These are phyloP conservation scores for Boletus subluridellus DNA, from an alignment of 1,284 basidiomycete species.

Conservation along the genomic window DNA sequence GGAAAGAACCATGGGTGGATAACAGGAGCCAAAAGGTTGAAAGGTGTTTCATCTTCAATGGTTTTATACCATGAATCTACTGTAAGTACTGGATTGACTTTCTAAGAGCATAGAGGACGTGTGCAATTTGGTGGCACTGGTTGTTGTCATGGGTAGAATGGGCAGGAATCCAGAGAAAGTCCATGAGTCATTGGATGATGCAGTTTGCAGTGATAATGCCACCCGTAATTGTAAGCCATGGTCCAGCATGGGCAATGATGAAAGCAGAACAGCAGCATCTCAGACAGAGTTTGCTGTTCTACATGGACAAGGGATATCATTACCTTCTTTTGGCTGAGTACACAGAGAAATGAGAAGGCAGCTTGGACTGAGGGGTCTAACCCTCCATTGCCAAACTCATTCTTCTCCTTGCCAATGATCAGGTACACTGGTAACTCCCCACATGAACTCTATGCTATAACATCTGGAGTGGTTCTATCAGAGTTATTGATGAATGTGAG, in stretches of 20 bases:
- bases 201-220: slow-evolving; percentile 2
- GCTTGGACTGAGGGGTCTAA: slow-evolving; percentile 19
- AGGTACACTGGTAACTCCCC: not conserved
- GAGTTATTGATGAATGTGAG: not conserved
- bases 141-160: slow-evolving; percentile 3
- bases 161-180: slow-evolving; percentile 19
- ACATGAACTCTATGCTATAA: not conserved
- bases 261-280: slow-evolving; percentile 13
- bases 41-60: not conserved
- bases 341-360: slow-evolving; percentile 4
- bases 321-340: slow-evolving; percentile 3
- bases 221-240: slow-evolving; percentile 21
- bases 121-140: slow-evolving; percentile 5
- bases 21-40: too few relatives aligned
- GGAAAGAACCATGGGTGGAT: slow-evolving; percentile 18
- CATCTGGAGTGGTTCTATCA: not conserved
- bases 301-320: not conserved
- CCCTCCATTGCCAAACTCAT: slow-evolving; percentile 2
- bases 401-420: slow-evolving; percentile 9
- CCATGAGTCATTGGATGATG: slow-evolving; percentile 18
- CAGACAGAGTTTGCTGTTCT: not conserved
- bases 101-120: slow-evolving; percentile 15
- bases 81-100: not conserved
- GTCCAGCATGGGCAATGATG: slow-evolving; percentile 2
- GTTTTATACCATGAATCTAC: slow-evolving; percentile 14